These are phyloP conservation scores for Hyaloscypha bicolor DNA, from an alignment of 495 filamentous ascomycete genomes.

Conservation along the genomic window DNA sequence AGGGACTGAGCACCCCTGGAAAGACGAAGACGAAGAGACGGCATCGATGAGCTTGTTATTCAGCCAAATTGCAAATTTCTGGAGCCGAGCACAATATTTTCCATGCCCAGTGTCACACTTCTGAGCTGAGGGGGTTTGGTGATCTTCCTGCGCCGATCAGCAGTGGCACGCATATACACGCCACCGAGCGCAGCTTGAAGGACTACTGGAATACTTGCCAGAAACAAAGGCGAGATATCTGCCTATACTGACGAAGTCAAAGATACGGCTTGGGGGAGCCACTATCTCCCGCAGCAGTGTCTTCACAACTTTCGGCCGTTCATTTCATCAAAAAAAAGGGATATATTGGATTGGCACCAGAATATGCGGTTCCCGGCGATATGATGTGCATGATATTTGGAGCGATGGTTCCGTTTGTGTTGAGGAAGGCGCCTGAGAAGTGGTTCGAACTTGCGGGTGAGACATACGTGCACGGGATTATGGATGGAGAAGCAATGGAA, in stretches of 20 bases:
- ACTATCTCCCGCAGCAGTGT: constrained; percentile 3
- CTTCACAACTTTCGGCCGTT: background rate
- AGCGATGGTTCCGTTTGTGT: constrained; percentile 9
- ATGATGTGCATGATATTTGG: constrained; percentile 9
- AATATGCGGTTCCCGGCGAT: constrained; percentile 6
- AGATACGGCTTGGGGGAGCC: background rate
- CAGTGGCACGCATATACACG: background rate
- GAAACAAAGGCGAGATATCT: background rate
- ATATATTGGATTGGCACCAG: constrained; percentile 16
- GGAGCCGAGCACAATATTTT: background rate
- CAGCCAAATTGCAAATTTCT: background rate
- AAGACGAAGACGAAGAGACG: background rate
- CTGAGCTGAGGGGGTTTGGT: constrained; percentile 13
- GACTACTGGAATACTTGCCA: background rate
- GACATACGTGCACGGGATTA: background rate
- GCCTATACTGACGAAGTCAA: background rate
- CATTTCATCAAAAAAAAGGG: constrained; percentile 16
- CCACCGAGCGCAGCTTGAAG: constrained; percentile 2
- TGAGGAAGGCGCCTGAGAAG: constrained; percentile 6
- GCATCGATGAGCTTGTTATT: background rate
- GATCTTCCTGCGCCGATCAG: background rate
- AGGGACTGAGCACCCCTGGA: background rate
- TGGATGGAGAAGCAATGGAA: background rate
- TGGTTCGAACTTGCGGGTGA: constrained; percentile 1
- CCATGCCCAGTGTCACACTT: background rate